Evolutionary conservation across 2,329 filamentous ascomycete species (phyloP).

Genomic region (Cladorrhinum sp.): DNA sequence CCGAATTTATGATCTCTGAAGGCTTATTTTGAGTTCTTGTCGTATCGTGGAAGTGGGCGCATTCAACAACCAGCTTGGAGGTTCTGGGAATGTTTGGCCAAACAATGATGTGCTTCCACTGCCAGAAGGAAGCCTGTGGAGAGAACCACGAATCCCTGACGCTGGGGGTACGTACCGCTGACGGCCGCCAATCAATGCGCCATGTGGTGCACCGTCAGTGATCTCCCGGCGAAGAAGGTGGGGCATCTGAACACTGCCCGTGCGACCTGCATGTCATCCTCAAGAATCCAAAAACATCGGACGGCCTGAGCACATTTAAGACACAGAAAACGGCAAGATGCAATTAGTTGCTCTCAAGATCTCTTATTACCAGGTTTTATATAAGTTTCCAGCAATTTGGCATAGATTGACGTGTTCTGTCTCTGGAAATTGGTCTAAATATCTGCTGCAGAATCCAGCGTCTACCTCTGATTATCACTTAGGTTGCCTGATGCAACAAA

Average conservation of each 20-base stretch:
- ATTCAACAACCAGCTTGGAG: background rate
- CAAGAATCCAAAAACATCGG: too few relatives aligned
- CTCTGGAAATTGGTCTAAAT: background rate
- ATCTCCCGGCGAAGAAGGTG: slow-evolving; percentile 2
- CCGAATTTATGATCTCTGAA: background rate
- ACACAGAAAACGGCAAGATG: too few relatives aligned
- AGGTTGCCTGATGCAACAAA: background rate
- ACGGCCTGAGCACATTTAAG: too few relatives aligned
- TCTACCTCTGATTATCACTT: background rate
- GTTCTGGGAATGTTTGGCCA: background rate
- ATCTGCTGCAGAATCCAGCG: background rate
- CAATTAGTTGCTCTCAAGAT: too few relatives aligned
- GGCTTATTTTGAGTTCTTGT: background rate
- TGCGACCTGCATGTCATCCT: background rate
- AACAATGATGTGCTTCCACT: background rate
- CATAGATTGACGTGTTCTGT: background rate
- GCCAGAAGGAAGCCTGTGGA: background rate
- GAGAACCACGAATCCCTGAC: slow-evolving; percentile 3
- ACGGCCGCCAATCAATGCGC: background rate
- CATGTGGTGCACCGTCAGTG: background rate
- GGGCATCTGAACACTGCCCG: background rate
- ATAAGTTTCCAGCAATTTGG: background rate
- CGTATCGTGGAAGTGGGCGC: slow-evolving; percentile 4
- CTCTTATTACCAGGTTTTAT: too few relatives aligned
- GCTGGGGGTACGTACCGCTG: slow-evolving; percentile 4